Evolutionary conservation across 768 basidiomycete genomes (phyloP), one percentile per base, ranked within the genome.

Genomic region (Grammothele lineata): DNA sequence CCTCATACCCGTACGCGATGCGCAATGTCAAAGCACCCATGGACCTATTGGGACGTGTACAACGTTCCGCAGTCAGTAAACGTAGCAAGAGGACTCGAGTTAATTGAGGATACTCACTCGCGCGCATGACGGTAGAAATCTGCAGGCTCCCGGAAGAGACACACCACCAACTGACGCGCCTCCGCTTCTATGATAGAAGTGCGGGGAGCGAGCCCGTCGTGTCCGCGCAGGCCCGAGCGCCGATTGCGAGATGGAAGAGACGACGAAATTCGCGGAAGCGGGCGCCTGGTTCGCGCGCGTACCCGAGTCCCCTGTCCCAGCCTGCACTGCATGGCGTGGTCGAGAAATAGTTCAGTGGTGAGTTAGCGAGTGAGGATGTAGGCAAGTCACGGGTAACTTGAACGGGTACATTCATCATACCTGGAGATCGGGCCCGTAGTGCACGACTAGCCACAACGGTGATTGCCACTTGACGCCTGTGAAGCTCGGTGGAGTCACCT

Each of bases 231-330:
- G 60, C 56, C 11, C 61, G 60, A 0, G 66, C 62, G 1, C 66
- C 67, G 26, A 70, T 66, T 44, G 60, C 61, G 4, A 59, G 45
- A n/a, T 66, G 60, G 51, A 67, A 66, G 11, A 70, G 47, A 15
- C 62, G 54, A n/a, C 69, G 56, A 42, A 70, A 60, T 39, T 67
- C 66, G 24, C 60, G 60, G 55, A 70, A 70, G 9, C 67, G 66
- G 4, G 56, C 48, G 39, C 59, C 53, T 22, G 66, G 62, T 2
- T 62, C 63, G 15, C 57, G 60, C 2, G 63, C 57, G 39, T 70
- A 70, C 9, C 68, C 67, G 3, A 70, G 47, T 0, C 67, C 68
- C n/a, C 56, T 59, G 19, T 65, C 54, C 66, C 66, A 68, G 2
- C 69, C 67, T 1, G 65, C 63, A 0, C 66, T 68, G 38, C n/a